phyloP scores from a whole-genome alignment of 2,329 filamentous ascomycete species.

The Decorospora gaudefroyi region DNA sequence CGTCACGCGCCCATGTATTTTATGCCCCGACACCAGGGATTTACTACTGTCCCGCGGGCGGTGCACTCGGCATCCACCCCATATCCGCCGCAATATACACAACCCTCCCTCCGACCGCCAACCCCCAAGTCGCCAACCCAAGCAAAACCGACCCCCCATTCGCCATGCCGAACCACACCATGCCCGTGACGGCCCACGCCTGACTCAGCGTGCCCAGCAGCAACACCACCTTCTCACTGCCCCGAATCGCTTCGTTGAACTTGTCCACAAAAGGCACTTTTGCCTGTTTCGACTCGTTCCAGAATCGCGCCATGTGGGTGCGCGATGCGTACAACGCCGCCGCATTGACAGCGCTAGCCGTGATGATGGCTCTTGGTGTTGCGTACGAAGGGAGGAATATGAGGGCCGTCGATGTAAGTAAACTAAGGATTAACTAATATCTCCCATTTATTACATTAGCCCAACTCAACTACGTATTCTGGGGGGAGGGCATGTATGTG shows the following conservation, averaged over 20 bases:
- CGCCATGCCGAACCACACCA: conserved; percentile 23
- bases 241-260: conserved; percentile 46
- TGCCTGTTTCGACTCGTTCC: conserved; percentile 40
- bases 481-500: too few relatives aligned
- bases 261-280: conserved; percentile 44
- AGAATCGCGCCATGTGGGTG: conserved; percentile 40
- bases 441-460: too few relatives aligned
- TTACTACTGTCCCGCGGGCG: too few relatives aligned
- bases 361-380: conserved; percentile 10
- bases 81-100: conserved; percentile 6
- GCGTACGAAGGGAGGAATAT: conserved; percentile 19
- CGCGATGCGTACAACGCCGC: conserved; percentile 21
- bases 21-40: too few relatives aligned
- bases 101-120: conserved; percentile 9
- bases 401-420: conserved; percentile 27
- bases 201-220: conserved; percentile 28
- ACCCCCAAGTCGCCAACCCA: conserved; percentile 9
- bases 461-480: too few relatives aligned
- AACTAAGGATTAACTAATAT: conserved; percentile 3
- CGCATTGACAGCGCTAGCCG: conserved; percentile 20
- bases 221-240: conserved; percentile 36
- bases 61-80: conserved; percentile 1
- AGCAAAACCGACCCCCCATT: conserved; percentile 11
- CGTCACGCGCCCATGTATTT: too few relatives aligned
- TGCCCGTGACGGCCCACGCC: conserved; percentile 27